phyloP scores from a whole-genome alignment of 768 basidiomycete genomes.

The Peribolospora baueri region DNA sequence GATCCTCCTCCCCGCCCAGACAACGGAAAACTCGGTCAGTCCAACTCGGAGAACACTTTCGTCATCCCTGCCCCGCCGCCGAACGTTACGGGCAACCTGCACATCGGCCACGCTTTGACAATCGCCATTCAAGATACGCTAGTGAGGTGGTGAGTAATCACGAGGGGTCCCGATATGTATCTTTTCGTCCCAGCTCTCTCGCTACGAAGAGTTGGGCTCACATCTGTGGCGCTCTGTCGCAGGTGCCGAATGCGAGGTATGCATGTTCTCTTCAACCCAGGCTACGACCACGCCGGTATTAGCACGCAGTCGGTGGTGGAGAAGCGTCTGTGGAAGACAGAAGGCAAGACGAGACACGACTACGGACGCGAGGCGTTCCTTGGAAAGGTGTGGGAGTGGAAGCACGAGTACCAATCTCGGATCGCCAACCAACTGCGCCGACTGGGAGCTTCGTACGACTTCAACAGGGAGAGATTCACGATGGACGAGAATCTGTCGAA shows the following conservation, averaged over 20 bases:
- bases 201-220: background rate
- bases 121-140: constrained; percentile 73
- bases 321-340: constrained; percentile 59
- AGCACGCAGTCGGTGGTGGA: constrained; percentile 96
- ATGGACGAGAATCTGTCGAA: constrained; percentile 69
- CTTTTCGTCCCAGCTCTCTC: background rate
- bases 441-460: constrained; percentile 81
- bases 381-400: constrained; percentile 83
- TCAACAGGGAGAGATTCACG: constrained; percentile 83
- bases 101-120: constrained; percentile 86
- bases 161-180: background rate
- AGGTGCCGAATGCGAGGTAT: constrained; percentile 94
- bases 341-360: constrained; percentile 67
- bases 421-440: constrained; percentile 73
- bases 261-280: constrained; percentile 69
- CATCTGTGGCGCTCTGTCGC: background rate
- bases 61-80: constrained; percentile 80
- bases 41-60: constrained; percentile 43
- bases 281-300: constrained; percentile 96
- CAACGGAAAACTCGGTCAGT: constrained; percentile 28
- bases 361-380: constrained; percentile 83
- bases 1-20: constrained; percentile 10
- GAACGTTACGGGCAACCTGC: constrained; percentile 84
- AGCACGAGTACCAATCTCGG: constrained; percentile 66
- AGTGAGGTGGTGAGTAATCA: constrained; percentile 47